These are phyloP conservation scores for Mycena kentingensis DNA, from an alignment of 768 basidiomycete species.

Conservation along the genomic window DNA sequence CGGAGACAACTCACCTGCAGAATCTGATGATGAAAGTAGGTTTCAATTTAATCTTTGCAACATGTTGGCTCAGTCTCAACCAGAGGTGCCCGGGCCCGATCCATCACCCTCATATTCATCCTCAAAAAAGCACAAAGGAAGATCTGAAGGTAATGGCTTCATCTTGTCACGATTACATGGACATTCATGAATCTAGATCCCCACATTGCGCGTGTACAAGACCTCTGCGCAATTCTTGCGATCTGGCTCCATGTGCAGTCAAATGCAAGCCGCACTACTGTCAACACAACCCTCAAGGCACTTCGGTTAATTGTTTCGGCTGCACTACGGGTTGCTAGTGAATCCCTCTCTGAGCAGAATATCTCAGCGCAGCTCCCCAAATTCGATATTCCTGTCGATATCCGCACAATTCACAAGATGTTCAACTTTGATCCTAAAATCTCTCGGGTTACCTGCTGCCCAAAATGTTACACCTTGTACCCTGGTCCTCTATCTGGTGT, in stretches of 20 bases:
- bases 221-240: conserved; percentile 1
- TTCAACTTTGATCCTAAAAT: conserved; percentile 1
- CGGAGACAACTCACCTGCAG: too few species aligned
- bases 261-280: conserved; percentile 1
- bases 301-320: conserved; percentile 2
- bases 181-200: not conserved
- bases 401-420: not conserved
- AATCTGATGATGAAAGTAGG: too few species aligned
- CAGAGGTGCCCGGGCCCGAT: too few species aligned
- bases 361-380: not conserved
- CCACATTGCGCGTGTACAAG: not conserved
- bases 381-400: conserved; percentile 1
- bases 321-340: not conserved
- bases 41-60: too few species aligned
- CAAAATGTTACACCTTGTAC: conserved; percentile 6
- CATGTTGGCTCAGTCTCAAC: too few species aligned
- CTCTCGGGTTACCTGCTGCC: conserved; percentile 3
- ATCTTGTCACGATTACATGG: not conserved
- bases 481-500: not conserved
- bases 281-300: conserved; percentile 1
- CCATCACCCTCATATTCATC: too few species aligned
- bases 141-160: not conserved
- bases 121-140: too few species aligned
- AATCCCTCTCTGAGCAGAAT: not conserved
- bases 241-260: conserved; percentile 5